Conservation (phyloP, 2,329 filamentous ascomycete species). For the Scedosporium dehoogii region DNA sequence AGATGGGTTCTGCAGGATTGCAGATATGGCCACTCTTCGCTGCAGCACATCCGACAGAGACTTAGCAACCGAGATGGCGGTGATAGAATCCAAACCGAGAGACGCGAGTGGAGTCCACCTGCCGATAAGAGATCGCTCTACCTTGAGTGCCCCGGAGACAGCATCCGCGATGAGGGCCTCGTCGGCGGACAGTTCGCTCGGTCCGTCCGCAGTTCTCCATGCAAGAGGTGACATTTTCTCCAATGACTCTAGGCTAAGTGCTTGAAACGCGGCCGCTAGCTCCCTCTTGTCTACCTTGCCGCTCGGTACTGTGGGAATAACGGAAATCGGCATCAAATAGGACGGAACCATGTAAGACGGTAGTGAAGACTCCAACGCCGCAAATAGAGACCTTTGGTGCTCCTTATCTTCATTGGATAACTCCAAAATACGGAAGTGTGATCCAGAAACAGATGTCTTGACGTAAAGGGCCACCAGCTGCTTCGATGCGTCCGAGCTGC, state of each 20-base stretch:
- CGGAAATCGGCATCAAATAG: slow-evolving; percentile 58
- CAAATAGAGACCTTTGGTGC: slow-evolving; percentile 34
- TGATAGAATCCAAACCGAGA: slow-evolving; percentile 77
- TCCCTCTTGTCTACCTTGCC: slow-evolving; percentile 60
- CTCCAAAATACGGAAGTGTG: slow-evolving; percentile 25
- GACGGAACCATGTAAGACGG: slow-evolving; percentile 74
- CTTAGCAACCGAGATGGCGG: slow-evolving; percentile 61
- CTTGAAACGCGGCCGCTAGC: slow-evolving; percentile 38
- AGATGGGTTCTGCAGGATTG: slow-evolving; percentile 58
- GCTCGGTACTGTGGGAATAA: slow-evolving; percentile 61
- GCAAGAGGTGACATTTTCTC: slow-evolving; percentile 18
- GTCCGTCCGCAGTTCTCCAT: slow-evolving; percentile 19
- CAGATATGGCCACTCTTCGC: slow-evolving; percentile 51
- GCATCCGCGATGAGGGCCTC: slow-evolving; percentile 48
- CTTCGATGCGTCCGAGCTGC: slow-evolving; percentile 26
- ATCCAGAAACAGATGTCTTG: slow-evolving; percentile 4
- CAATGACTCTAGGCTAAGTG: slow-evolving; percentile 35
- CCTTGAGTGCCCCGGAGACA: slow-evolving; percentile 39
- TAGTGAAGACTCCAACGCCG: slow-evolving; percentile 43
- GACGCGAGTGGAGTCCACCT: slow-evolving; percentile 64
- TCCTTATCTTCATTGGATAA: not conserved
- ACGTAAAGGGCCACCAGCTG: slow-evolving; percentile 64
- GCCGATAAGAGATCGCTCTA: slow-evolving; percentile 36
- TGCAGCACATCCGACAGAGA: slow-evolving; percentile 36
- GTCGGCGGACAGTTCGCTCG: slow-evolving; percentile 35